Percentiles rank a stretch among this genome's conserved stretches.
These are phyloP conservation scores for Neurospora sp. DNA, from an alignment of 495 filamentous ascomycete species.

Conservation along the genomic window DNA sequence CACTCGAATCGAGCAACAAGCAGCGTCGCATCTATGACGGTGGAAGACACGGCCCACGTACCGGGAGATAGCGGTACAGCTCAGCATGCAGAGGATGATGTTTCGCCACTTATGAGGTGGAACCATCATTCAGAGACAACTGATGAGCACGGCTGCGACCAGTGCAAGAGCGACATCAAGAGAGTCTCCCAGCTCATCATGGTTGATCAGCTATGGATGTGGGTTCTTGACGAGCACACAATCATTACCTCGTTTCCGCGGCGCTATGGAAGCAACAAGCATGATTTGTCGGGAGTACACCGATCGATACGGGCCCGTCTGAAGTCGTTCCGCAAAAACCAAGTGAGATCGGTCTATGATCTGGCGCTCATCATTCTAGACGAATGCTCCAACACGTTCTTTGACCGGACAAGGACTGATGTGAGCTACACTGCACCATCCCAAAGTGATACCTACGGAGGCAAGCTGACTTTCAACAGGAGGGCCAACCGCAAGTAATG, in stretches of 20 bases:
- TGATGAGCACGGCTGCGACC: conserved; percentile 7
- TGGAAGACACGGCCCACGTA: background rate
- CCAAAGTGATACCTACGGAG: background rate
- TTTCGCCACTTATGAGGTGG: conserved; percentile 6
- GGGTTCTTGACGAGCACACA: conserved; percentile 53
- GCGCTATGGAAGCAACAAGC: conserved; percentile 56
- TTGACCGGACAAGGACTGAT: conserved; percentile 46
- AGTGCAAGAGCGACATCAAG: conserved; percentile 25
- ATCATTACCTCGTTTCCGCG: conserved; percentile 61
- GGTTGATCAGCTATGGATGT: conserved; percentile 72
- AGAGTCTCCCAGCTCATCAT: conserved; percentile 55
- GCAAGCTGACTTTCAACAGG: conserved; percentile 9
- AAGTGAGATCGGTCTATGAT: conserved; percentile 58
- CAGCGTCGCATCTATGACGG: background rate
- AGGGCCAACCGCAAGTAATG: conserved; percentile 54
- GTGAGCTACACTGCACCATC: background rate
- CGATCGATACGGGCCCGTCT: conserved; percentile 41
- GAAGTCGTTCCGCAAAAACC: conserved; percentile 30
- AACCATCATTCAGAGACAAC: conserved; percentile 3
- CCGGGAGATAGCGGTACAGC: background rate
- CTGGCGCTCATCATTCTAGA: conserved; percentile 55
- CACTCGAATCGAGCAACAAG: background rate
- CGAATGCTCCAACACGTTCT: conserved; percentile 53
- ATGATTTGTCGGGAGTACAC: conserved; percentile 54
- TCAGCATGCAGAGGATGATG: background rate